Conservation (phyloP, 805 yeast species). For the Pichia nanzhaoensis region DNA sequence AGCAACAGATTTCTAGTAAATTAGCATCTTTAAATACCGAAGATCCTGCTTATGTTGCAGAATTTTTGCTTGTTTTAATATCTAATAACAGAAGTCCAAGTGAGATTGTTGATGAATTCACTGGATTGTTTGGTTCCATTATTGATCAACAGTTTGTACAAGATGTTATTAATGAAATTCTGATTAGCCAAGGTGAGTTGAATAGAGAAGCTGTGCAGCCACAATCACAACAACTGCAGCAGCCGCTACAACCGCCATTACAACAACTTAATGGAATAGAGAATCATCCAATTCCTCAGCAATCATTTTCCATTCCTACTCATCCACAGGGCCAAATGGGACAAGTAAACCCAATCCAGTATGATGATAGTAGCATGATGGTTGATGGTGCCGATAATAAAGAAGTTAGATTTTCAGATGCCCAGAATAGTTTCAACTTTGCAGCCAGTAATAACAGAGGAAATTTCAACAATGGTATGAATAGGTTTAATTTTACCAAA, state of each 20-base stretch:
- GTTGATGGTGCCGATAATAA: conserved; percentile 16
- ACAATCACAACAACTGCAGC: conserved; percentile 11
- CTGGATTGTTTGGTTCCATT: conserved; percentile 53
- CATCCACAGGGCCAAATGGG: not conserved
- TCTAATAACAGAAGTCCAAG: conserved; percentile 58
- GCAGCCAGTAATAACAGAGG: not conserved
- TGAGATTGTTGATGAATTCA: conserved; percentile 55
- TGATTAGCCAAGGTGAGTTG: conserved; percentile 19
- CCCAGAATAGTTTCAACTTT: not conserved
- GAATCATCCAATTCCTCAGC: not conserved
- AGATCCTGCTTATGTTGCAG: conserved; percentile 60
- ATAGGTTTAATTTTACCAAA: conserved; percentile 8
- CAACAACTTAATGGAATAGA: conserved; percentile 4
- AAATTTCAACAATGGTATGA: not conserved
- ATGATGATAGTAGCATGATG: conserved; percentile 5
- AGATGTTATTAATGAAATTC: conserved; percentile 51
- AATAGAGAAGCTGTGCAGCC: conserved; percentile 9
- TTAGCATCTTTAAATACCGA: conserved; percentile 38
- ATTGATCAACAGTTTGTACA: conserved; percentile 53
- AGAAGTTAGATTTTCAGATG: conserved; percentile 28
- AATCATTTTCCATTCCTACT: conserved; percentile 2
- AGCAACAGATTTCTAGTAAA: conserved; percentile 36
- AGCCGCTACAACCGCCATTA: conserved; percentile 16
- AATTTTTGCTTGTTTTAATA: conserved; percentile 63
- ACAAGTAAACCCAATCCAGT: not conserved